Conservation (phyloP, 2,329 filamentous ascomycete genomes). For the Diaporthe citri region DNA sequence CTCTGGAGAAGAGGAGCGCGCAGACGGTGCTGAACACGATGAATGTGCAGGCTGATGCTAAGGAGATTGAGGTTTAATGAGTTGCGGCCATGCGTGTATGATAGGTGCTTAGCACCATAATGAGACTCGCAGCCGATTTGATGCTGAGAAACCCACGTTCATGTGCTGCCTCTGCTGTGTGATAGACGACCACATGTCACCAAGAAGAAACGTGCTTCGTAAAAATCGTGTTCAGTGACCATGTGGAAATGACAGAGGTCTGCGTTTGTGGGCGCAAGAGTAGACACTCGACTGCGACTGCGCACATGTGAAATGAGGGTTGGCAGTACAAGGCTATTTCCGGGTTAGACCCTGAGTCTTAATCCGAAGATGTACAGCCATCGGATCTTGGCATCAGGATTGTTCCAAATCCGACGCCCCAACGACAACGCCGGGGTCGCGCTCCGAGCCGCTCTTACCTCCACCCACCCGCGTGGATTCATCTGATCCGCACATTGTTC, state of each 20-base stretch:
- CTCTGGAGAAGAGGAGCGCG: constrained; percentile 56
- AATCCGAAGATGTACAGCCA: background rate
- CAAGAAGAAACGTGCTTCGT: background rate
- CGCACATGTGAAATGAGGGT: background rate
- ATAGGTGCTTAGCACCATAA: background rate
- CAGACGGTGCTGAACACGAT: constrained; percentile 58
- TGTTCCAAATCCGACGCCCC: constrained; percentile 17
- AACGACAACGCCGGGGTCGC: background rate
- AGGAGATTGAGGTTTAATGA: constrained; percentile 41
- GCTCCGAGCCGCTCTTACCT: background rate
- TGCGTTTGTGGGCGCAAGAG: background rate
- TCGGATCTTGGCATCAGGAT: constrained; percentile 9
- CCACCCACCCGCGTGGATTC: background rate
- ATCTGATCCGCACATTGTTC: background rate
- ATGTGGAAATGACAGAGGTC: background rate
- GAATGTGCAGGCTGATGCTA: constrained; percentile 47
- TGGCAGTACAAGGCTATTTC: background rate
- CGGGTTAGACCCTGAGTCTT: background rate
- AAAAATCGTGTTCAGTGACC: background rate
- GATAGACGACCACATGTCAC: background rate
- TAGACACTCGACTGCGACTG: background rate
- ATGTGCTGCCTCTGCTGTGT: background rate
- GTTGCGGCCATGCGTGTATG: background rate
- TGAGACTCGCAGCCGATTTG: background rate
- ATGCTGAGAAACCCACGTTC: background rate